Evolutionary conservation across 768 basidiomycete species (phyloP), one percentile per base, ranked within the genome.

Genomic region (Termitomyces sp.): DNA sequence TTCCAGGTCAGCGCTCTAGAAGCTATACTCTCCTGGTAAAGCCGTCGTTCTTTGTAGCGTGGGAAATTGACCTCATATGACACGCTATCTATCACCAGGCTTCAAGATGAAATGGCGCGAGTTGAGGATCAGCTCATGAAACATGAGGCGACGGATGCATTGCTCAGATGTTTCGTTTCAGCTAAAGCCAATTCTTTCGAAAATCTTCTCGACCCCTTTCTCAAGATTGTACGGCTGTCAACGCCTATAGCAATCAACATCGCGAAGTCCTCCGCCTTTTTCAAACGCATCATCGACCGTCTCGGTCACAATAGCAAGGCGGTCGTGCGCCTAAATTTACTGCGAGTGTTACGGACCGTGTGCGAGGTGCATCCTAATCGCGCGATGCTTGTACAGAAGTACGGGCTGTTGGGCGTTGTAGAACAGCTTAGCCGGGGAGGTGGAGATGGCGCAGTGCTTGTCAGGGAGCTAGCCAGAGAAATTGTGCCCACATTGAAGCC

Each of bases 1-100:
- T 94, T 94, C 78, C 91, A 94, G 72, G 89, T 94, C 62, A 91
- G 88, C 63, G 90, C 94, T 10, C 70, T 98, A 56, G 97, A 99
- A 67, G 85, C 94, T 7, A 84, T 98, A 30, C 70, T 94, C 10
- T 88, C 91, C 0, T 99, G 96, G 95, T 92, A 60, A 59, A 83
- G 70, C 1, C 7, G 2, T 42, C n/a, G 17, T 1, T 55, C 37
- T 27, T 23, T 52, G 9, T 25, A 54, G 5, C 11, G 10, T 6
- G 40, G 5, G n/a, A n/a, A 14, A 34, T 14, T 28, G 9, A 9
- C 19, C 16, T 48, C 39, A 5, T 16, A 48, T 10, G 25, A 42
- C 27, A 27, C 27, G 14, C 45, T 43, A 51, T 35, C 53, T 37
- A 27, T 47, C 25, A 23, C 25, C 62, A 94, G 92, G 94, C 75